These are phyloP conservation scores for Ashbya aceris DNA, from an alignment of 1,139 yeast genomes.

Conservation along the genomic window DNA sequence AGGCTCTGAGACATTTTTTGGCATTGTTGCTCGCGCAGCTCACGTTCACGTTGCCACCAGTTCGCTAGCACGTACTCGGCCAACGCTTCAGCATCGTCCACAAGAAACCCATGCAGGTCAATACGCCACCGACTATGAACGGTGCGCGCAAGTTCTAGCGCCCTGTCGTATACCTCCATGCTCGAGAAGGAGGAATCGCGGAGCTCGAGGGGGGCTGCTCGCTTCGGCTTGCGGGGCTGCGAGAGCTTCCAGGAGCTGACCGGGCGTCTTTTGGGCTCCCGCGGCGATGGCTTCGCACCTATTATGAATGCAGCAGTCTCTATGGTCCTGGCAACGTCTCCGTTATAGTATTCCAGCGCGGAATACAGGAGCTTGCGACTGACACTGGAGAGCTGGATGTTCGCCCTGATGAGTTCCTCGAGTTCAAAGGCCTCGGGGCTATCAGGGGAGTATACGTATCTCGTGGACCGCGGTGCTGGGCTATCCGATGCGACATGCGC, in stretches of 20 bases:
- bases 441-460: constrained; percentile 4
- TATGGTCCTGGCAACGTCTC: constrained; percentile 33
- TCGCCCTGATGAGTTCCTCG: constrained; percentile 11
- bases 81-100: constrained; percentile 37
- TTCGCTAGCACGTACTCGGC: constrained; percentile 30
- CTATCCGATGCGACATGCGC: too few species aligned
- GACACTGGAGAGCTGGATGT: constrained; percentile 14
- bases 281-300: constrained; percentile 15
- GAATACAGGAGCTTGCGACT: constrained; percentile 31
- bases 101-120: constrained; percentile 46
- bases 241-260: background rate
- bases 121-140: constrained; percentile 25
- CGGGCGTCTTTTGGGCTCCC: background rate
- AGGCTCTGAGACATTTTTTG: constrained; percentile 27
- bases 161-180: background rate
- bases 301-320: constrained; percentile 28
- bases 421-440: constrained; percentile 13
- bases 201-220: background rate
- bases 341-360: constrained; percentile 35
- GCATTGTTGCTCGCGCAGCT: constrained; percentile 35
- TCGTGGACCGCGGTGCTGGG: background rate
- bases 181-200: background rate
- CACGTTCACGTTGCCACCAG: constrained; percentile 51
- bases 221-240: background rate
- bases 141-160: constrained; percentile 2